Evolutionary conservation across 2,329 filamentous ascomycete species (phyloP).

Genomic region (Colletotrichum phormii): DNA sequence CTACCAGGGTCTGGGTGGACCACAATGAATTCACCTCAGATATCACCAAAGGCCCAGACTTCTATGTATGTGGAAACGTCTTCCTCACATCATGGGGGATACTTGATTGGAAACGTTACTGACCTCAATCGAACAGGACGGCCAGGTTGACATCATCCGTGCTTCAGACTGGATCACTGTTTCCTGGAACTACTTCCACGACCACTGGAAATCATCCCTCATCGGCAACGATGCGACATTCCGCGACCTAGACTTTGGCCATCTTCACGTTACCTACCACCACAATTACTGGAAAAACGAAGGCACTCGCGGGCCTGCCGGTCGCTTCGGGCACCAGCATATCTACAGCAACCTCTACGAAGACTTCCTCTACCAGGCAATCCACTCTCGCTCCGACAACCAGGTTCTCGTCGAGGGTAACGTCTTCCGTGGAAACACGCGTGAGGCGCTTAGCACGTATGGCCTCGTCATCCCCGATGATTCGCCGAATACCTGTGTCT

Average conservation of each 20-base stretch:
- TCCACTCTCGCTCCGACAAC: constrained; percentile 60
- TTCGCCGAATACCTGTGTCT: constrained; percentile 63
- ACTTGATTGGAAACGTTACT: background rate
- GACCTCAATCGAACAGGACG: constrained; percentile 46
- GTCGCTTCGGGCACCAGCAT: constrained; percentile 61
- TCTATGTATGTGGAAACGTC: constrained; percentile 43
- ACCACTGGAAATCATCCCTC: constrained; percentile 57
- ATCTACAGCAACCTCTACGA: constrained; percentile 62
- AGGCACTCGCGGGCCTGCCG: constrained; percentile 59
- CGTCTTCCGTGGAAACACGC: constrained; percentile 58
- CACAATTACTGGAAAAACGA: constrained; percentile 61
- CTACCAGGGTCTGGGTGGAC: constrained; percentile 59
- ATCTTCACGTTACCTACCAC: constrained; percentile 61
- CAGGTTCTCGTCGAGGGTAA: constrained; percentile 62
- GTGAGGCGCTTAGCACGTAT: constrained; percentile 63
- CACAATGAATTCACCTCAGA: constrained; percentile 60
- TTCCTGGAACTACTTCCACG: constrained; percentile 62
- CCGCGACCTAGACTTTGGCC: constrained; percentile 54
- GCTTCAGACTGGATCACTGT: constrained; percentile 59
- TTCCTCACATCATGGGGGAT: background rate
- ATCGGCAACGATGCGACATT: constrained; percentile 54
- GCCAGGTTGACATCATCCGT: constrained; percentile 58
- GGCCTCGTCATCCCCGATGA: constrained; percentile 66
- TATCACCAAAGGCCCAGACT: constrained; percentile 51
- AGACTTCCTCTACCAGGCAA: constrained; percentile 59